phyloP scores from a whole-genome alignment of 345 rosid species.

The Aurinia saxatilis region DNA sequence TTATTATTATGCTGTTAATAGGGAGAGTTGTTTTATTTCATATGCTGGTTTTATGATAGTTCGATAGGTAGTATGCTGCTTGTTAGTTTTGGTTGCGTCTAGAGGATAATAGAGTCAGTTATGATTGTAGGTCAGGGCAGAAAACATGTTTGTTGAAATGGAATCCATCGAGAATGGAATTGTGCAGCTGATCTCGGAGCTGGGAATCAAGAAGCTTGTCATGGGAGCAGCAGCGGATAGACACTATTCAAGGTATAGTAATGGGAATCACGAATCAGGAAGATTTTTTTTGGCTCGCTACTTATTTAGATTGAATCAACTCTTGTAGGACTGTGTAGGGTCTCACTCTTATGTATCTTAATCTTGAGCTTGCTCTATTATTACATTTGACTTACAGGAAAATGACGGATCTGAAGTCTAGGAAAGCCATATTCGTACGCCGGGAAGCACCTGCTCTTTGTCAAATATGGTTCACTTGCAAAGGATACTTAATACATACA shows the following conservation, averaged over 20 bases:
- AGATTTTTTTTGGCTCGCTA: background rate
- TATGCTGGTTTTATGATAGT: background rate
- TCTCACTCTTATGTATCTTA: background rate
- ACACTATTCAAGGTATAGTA: slow-evolving; percentile 45
- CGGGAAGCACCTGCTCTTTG: background rate
- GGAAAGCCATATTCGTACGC: slow-evolving; percentile 56
- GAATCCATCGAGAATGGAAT: slow-evolving; percentile 60
- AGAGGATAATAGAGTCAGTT: background rate
- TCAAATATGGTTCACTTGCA: no score
- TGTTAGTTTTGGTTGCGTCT: background rate
- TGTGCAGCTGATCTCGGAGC: slow-evolving; percentile 43
- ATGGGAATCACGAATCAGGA: background rate
- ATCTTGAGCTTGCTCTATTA: slow-evolving; percentile 5
- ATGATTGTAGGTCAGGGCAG: slow-evolving; percentile 60
- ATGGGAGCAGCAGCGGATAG: slow-evolving; percentile 91
- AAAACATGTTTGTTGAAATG: slow-evolving; percentile 19
- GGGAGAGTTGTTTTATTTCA: no score
- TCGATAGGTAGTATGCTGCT: background rate
- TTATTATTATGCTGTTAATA: background rate
- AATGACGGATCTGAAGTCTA: slow-evolving; percentile 64
- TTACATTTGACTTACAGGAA: slow-evolving; percentile 44
- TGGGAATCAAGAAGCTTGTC: slow-evolving; percentile 66
- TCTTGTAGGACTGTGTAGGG: background rate
- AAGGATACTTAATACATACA: no score
- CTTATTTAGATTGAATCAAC: background rate